These are phyloP conservation scores for Fusarium nisikadoi DNA, from an alignment of 2,329 filamentous ascomycete genomes.

Conservation along the genomic window DNA sequence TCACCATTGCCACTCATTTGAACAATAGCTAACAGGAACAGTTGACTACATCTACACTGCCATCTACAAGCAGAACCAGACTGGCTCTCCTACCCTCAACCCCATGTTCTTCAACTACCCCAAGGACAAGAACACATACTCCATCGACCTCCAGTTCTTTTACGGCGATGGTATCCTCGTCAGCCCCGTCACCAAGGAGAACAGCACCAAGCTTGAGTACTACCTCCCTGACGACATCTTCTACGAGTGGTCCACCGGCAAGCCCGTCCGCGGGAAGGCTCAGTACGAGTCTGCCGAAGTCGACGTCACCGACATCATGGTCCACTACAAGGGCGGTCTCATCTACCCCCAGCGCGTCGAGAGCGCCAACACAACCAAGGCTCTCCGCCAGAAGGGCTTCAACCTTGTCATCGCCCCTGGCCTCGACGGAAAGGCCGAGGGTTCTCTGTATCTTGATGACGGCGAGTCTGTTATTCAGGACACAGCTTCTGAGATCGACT, in stretches of 20 bases:
- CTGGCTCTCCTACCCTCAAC: slow-evolving; percentile 73
- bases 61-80: slow-evolving; percentile 67
- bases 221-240: slow-evolving; percentile 62
- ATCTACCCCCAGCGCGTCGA: slow-evolving; percentile 68
- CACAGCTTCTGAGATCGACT: slow-evolving; percentile 66
- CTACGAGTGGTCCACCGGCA: slow-evolving; percentile 62
- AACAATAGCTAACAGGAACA: not conserved
- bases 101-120: slow-evolving; percentile 78
- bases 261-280: slow-evolving; percentile 52
- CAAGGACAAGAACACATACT: slow-evolving; percentile 54
- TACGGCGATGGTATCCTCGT: slow-evolving; percentile 59
- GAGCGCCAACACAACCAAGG: slow-evolving; percentile 70
- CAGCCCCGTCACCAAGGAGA: slow-evolving; percentile 58
- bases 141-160: slow-evolving; percentile 60
- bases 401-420: slow-evolving; percentile 74
- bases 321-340: slow-evolving; percentile 71
- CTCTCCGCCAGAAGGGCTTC: slow-evolving; percentile 72
- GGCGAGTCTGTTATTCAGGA: slow-evolving; percentile 72
- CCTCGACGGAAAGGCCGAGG: slow-evolving; percentile 69
- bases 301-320: slow-evolving; percentile 64
- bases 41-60: slow-evolving; percentile 82
- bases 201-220: slow-evolving; percentile 52
- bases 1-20: fast-evolving
- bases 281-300: slow-evolving; percentile 47
- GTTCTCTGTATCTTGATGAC: slow-evolving; percentile 79